Evolutionary conservation across 306 rosid genomes (phyloP).

Genomic region (Astragalus membranaceus): DNA sequence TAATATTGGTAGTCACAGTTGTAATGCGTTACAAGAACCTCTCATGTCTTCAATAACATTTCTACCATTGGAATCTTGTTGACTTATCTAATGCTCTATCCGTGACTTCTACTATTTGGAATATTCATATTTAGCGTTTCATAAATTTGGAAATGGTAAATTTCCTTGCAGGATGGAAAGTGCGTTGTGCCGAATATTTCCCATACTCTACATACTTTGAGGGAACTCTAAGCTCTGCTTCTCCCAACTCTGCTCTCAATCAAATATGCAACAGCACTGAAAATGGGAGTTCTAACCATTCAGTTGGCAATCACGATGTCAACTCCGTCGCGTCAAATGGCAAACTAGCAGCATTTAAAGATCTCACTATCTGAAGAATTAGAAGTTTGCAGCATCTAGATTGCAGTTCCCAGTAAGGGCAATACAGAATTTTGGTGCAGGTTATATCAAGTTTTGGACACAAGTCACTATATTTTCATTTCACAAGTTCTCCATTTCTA

Average conservation of each 20-base stretch:
- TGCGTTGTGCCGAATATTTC: constrained; percentile 59
- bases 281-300: constrained; percentile 49
- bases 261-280: constrained; percentile 34
- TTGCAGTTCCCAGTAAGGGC: constrained; percentile 23
- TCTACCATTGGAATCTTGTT: background rate
- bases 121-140: background rate
- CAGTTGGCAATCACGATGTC: constrained; percentile 16
- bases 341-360: constrained; percentile 56
- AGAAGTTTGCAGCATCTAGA: constrained; percentile 1
- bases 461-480: constrained; percentile 1
- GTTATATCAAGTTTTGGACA: constrained; percentile 20
- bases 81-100: background rate
- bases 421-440: constrained; percentile 6
- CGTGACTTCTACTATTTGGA: background rate
- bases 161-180: constrained; percentile 75
- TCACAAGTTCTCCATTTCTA: constrained; percentile 25
- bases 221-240: constrained; percentile 68
- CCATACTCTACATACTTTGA: constrained; percentile 71
- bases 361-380: constrained; percentile 39
- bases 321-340: constrained; percentile 54
- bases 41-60: background rate
- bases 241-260: constrained; percentile 45
- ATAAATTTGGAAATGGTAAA: constrained; percentile 13
- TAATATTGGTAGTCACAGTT: background rate
- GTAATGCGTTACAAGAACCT: background rate